Evolutionary conservation across 352 stramenopile species (phyloP).

Genomic region (Phytophthora palmivora): DNA sequence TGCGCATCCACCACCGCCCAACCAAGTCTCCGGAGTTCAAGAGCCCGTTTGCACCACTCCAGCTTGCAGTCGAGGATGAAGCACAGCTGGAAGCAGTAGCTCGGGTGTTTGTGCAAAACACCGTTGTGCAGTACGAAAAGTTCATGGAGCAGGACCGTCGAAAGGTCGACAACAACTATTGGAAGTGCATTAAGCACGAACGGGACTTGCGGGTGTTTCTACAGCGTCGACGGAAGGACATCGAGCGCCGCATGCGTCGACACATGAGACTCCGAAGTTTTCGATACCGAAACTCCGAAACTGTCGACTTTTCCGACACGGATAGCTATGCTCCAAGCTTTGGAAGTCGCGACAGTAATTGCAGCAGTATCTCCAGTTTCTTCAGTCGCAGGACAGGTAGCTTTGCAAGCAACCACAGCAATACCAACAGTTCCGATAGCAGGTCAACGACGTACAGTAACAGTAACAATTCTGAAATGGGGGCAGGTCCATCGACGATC

Average conservation of each 20-base stretch:
- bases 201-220: slow-evolving; percentile 56
- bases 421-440: slow-evolving; percentile 39
- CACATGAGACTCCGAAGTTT: slow-evolving; percentile 32
- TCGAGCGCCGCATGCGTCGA: slow-evolving; percentile 40
- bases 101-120: slow-evolving; percentile 56
- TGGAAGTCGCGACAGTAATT: slow-evolving; percentile 32
- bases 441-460: slow-evolving; percentile 20
- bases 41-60: slow-evolving; percentile 56
- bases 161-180: slow-evolving; percentile 51
- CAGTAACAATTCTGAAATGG: slow-evolving; percentile 22
- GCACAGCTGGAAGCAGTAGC: slow-evolving; percentile 49
- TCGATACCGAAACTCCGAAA: slow-evolving; percentile 27
- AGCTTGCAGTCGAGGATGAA: slow-evolving; percentile 48
- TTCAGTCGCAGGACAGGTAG: slow-evolving; percentile 37
- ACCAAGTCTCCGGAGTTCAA: slow-evolving; percentile 39
- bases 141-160: slow-evolving; percentile 51
- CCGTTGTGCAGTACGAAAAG: slow-evolving; percentile 56
- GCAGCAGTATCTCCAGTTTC: slow-evolving; percentile 36
- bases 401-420: slow-evolving; percentile 38
- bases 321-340: slow-evolving; percentile 26
- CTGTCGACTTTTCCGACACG: slow-evolving; percentile 30
- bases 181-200: slow-evolving; percentile 61
- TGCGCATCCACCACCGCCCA: slow-evolving; percentile 37
- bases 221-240: slow-evolving; percentile 46
- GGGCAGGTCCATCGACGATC: slow-evolving; percentile 6